A percentile compares a stretch with the other conserved stretches of the same genome.
Evolutionary conservation across 768 basidiomycete genomes (phyloP).

Genomic region (Xerocomellus chrysenteron): DNA sequence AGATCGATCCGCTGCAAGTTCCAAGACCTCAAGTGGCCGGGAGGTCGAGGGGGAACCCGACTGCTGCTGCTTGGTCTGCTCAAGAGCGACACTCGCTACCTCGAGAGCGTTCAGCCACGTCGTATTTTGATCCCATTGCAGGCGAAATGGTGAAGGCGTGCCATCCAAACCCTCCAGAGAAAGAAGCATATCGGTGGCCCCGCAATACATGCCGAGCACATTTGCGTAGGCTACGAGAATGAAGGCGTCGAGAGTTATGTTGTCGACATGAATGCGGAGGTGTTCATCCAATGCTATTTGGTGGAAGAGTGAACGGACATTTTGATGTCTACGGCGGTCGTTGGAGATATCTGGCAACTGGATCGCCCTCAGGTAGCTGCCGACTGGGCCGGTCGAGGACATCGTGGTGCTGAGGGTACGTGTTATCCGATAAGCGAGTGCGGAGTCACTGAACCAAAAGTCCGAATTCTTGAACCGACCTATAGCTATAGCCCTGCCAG

Average conservation of each 20-base stretch:
- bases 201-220: constrained; percentile 25
- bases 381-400: too few relatives aligned
- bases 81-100: constrained; percentile 6
- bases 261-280: background rate
- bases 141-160: constrained; percentile 7
- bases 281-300: background rate
- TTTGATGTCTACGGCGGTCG: constrained; percentile 8
- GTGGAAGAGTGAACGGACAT: background rate
- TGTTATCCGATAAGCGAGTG: too few relatives aligned
- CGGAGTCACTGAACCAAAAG: too few relatives aligned
- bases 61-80: background rate
- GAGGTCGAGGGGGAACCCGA: background rate
- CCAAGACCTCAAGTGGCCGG: background rate
- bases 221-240: constrained; percentile 23
- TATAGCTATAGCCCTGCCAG: too few relatives aligned
- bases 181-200: constrained; percentile 19
- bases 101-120: constrained; percentile 16
- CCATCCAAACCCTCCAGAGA: constrained; percentile 10
- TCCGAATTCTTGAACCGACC: too few relatives aligned
- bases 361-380: background rate
- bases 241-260: constrained; percentile 5
- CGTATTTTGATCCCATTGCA: constrained; percentile 18
- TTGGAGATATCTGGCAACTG: constrained; percentile 24
- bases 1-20: background rate
- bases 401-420: too few relatives aligned